A percentile compares a stretch with the other conserved stretches of the same genome.
Evolutionary conservation across 441 rosid genomes (phyloP).

Genomic region (Brassica balearica): DNA sequence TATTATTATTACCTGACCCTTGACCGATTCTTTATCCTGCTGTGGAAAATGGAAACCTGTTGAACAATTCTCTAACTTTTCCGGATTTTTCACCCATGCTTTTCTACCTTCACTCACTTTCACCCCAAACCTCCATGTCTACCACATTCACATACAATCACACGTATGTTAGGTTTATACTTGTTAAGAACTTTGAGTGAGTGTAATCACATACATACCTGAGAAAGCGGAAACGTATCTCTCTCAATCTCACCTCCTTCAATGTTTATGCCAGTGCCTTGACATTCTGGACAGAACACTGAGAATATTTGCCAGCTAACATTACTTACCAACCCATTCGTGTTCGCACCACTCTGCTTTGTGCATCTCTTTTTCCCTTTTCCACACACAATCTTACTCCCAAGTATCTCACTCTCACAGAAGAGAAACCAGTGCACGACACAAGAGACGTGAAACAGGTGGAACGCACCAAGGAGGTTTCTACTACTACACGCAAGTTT

Average conservation of each 20-base stretch:
- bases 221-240: slow-evolving; percentile 71
- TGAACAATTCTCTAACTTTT: slow-evolving; percentile 76
- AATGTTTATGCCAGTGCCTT: slow-evolving; percentile 74
- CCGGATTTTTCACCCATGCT: slow-evolving; percentile 92
- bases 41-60: slow-evolving; percentile 77
- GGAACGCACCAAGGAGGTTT: slow-evolving; percentile 86
- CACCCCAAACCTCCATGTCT: slow-evolving; percentile 69
- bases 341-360: slow-evolving; percentile 59
- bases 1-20: slow-evolving; percentile 50
- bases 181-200: background rate
- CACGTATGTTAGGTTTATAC: slow-evolving; percentile 7
- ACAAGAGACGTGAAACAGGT: slow-evolving; percentile 91
- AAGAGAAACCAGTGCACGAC: slow-evolving; percentile 90
- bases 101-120: slow-evolving; percentile 79
- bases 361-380: slow-evolving; percentile 60
- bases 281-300: slow-evolving; percentile 92
- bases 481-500: slow-evolving; percentile 85
- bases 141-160: slow-evolving; percentile 41
- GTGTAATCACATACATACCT: slow-evolving; percentile 56
- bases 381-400: slow-evolving; percentile 48
- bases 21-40: slow-evolving; percentile 44
- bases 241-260: slow-evolving; percentile 70
- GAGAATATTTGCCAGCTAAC: slow-evolving; percentile 56
- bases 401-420: slow-evolving; percentile 71
- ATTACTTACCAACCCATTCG: slow-evolving; percentile 41